Evolutionary conservation across 176 grass and related monocot species (phyloP).

Genomic region (Carex scoparia): DNA sequence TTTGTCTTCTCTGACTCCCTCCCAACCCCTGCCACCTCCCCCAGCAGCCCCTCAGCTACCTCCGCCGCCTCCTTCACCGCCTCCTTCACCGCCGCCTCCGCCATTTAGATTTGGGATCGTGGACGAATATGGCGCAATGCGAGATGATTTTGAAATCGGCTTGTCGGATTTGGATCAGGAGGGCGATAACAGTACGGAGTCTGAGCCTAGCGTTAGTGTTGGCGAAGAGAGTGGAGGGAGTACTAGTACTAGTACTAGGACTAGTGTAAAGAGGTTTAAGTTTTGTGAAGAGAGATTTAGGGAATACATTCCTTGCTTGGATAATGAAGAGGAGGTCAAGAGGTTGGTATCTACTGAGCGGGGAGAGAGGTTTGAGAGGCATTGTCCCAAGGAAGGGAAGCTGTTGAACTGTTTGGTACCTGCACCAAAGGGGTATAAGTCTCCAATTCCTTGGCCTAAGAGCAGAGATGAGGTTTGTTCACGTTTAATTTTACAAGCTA

Average conservation of each 20-base stretch:
- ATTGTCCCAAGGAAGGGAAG: slow-evolving; percentile 67
- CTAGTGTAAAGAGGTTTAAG: slow-evolving; percentile 41
- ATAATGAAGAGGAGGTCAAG: slow-evolving; percentile 76
- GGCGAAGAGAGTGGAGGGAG: neutral
- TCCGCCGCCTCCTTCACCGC: slow-evolving; percentile 8
- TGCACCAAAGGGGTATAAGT: slow-evolving; percentile 62
- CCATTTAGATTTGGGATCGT: slow-evolving; percentile 54
- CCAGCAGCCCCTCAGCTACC: neutral
- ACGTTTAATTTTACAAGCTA: slow-evolving; percentile 16
- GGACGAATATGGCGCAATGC: slow-evolving; percentile 61
- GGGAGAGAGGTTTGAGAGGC: slow-evolving; percentile 79
- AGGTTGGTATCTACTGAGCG: slow-evolving; percentile 46
- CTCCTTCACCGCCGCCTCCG: slow-evolving; percentile 19
- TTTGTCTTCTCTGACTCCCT: neutral
- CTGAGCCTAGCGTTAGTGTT: slow-evolving; percentile 7
- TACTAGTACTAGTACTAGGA: neutral
- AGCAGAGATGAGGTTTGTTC: slow-evolving; percentile 88
- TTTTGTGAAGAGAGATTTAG: slow-evolving; percentile 55
- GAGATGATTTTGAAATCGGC: slow-evolving; percentile 58
- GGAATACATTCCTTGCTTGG: slow-evolving; percentile 92
- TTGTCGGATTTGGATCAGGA: slow-evolving; percentile 41
- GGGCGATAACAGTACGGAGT: slow-evolving; percentile 10
- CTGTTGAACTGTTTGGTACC: slow-evolving; percentile 67
- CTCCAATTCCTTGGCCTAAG: slow-evolving; percentile 71
- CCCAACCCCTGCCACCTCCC: neutral